Percentiles rank a stretch among this genome's conserved stretches.
These are phyloP conservation scores for Hanseniaspora mollemarum DNA, from an alignment of 805 yeast species.

Conservation along the genomic window DNA sequence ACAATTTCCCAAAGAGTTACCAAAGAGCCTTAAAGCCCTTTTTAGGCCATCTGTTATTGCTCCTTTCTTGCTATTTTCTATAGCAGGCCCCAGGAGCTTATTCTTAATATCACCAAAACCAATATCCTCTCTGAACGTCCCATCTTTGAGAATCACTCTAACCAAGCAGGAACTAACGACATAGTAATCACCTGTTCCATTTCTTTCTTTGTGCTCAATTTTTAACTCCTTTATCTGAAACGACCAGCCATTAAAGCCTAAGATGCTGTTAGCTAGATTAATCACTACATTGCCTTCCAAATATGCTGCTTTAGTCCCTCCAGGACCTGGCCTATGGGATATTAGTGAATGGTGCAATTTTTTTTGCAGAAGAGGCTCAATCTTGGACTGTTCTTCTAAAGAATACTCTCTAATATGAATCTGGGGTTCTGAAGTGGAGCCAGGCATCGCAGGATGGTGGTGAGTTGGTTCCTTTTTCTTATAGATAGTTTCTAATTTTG, in stretches of 20 bases:
- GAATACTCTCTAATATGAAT: slow-evolving; percentile 15
- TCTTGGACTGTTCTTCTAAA: slow-evolving; percentile 2
- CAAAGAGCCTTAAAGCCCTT: slow-evolving; percentile 67
- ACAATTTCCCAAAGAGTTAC: slow-evolving; percentile 75
- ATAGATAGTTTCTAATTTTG: neutral
- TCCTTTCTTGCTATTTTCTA: slow-evolving; percentile 73
- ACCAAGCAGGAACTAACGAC: slow-evolving; percentile 66
- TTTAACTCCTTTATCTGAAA: slow-evolving; percentile 55
- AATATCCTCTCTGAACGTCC: slow-evolving; percentile 69
- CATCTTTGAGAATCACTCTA: slow-evolving; percentile 61
- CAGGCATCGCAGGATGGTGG: too few relatives aligned
- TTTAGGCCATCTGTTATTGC: slow-evolving; percentile 76
- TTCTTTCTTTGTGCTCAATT: slow-evolving; percentile 59
- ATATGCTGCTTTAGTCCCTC: slow-evolving; percentile 56
- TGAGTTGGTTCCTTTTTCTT: neutral
- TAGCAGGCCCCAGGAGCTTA: slow-evolving; percentile 59
- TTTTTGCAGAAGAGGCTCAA: slow-evolving; percentile 20
- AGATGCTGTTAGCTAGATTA: slow-evolving; percentile 65
- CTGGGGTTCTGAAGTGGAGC: neutral
- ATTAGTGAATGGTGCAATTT: slow-evolving; percentile 68
- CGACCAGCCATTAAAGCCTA: slow-evolving; percentile 77
- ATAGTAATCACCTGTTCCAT: slow-evolving; percentile 41
- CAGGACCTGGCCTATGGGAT: slow-evolving; percentile 65
- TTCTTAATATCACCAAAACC: slow-evolving; percentile 79
- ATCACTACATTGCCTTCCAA: slow-evolving; percentile 79